Evolutionary conservation across 1,139 yeast species (phyloP).

Genomic region (Wickerhamiella infanticola): DNA sequence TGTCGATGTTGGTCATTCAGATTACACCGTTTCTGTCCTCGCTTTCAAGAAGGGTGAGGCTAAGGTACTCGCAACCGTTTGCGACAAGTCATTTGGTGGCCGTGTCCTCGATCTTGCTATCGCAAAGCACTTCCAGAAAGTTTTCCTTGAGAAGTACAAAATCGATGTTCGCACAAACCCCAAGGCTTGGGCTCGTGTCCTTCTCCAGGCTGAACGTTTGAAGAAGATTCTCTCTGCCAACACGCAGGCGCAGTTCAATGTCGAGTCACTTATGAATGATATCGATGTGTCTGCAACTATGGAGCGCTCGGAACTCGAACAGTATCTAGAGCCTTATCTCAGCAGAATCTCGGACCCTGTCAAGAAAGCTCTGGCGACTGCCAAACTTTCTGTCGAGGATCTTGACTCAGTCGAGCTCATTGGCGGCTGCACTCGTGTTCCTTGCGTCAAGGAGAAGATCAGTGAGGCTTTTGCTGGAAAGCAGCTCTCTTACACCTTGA

Average conservation of each 20-base stretch:
- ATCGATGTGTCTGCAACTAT: conserved; percentile 85
- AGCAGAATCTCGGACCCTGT: conserved; percentile 63
- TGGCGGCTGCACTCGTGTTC: conserved; percentile 98
- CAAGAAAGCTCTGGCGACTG: conserved; percentile 66
- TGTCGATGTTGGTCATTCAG: conserved; percentile 93
- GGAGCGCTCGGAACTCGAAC: conserved; percentile 87
- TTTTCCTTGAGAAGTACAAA: conserved; percentile 81
- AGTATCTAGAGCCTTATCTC: conserved; percentile 67
- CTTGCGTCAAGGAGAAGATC: conserved; percentile 71
- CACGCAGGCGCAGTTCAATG: conserved; percentile 83
- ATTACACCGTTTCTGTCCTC: conserved; percentile 81
- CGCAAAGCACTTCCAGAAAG: conserved; percentile 87
- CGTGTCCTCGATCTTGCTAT: conserved; percentile 89
- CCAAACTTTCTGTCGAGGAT: conserved; percentile 56
- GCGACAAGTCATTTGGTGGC: conserved; percentile 96
- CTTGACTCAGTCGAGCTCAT: conserved; percentile 85
- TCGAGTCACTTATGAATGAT: conserved; percentile 95
- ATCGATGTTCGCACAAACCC: conserved; percentile 82
- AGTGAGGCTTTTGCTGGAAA: conserved; percentile 61
- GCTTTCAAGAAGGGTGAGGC: conserved; percentile 94
- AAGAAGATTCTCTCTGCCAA: conserved; percentile 96
- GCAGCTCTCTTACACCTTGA: conserved; percentile 82
- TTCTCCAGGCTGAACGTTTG: conserved; percentile 79
- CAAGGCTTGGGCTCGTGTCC: conserved; percentile 88
- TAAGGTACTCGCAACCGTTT: conserved; percentile 81